A percentile compares a stretch with the other conserved stretches of the same genome.
Conservation (phyloP, 257 asterid species). For the Nicotiana tomentosiformis region DNA sequence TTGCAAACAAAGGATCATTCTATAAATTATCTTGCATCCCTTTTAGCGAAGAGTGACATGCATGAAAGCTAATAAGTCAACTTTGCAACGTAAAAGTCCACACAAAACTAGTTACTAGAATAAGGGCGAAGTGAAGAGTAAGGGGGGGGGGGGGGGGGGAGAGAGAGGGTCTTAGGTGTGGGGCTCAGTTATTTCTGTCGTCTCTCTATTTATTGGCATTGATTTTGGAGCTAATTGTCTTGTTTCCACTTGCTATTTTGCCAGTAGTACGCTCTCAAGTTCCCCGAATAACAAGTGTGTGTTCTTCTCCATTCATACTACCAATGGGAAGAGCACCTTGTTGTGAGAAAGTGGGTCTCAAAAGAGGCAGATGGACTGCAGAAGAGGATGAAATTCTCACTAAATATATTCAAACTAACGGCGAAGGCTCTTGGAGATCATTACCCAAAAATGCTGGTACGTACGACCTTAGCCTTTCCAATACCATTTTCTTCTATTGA, state of each 20-base stretch:
- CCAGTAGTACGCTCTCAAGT: background rate
- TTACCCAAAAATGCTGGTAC: constrained; percentile 89
- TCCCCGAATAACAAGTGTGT: background rate
- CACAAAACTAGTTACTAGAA: background rate
- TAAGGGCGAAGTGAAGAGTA: background rate
- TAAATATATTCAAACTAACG: constrained; percentile 53
- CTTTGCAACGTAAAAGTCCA: background rate
- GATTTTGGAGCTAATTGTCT: background rate
- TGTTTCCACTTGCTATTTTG: background rate
- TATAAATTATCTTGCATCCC: too few species aligned
- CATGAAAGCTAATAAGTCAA: background rate
- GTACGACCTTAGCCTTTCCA: background rate
- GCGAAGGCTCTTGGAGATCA: constrained; percentile 91
- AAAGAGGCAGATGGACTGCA: constrained; percentile 77
- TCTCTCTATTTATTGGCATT: constrained; percentile 2
- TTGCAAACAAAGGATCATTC: too few species aligned
- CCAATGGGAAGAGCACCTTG: constrained; percentile 84
- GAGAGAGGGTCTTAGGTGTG: background rate
- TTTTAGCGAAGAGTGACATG: too few species aligned
- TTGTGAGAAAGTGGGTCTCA: constrained; percentile 82
- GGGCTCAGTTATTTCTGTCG: background rate
- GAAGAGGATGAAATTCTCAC: constrained; percentile 71
- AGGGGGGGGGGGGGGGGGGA: rapidly evolving
- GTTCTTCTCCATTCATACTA: background rate
- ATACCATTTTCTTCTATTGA: background rate